Evolutionary conservation across 495 filamentous ascomycete species (phyloP).

Genomic region (Recurvomyces mirabilis): DNA sequence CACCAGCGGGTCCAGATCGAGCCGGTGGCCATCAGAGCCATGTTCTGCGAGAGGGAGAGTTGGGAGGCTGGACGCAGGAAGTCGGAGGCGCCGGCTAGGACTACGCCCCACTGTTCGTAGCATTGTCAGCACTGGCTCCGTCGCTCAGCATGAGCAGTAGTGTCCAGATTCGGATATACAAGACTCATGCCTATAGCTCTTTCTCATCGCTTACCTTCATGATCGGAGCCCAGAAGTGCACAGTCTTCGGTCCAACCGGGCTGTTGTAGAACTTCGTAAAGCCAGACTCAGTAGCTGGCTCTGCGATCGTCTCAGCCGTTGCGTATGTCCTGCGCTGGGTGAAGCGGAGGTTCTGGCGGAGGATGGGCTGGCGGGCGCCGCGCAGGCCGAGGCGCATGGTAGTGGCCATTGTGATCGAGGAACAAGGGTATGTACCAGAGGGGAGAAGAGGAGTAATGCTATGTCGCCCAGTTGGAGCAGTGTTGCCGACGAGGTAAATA

Average conservation of each 20-base stretch:
- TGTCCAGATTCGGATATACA: too few species aligned
- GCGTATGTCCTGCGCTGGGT: conserved; percentile 49
- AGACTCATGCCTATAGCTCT: too few species aligned
- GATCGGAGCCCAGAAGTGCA: conserved; percentile 97
- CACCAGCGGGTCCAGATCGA: conserved; percentile 98
- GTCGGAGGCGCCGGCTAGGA: conserved; percentile 84
- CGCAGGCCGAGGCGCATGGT: conserved; percentile 31
- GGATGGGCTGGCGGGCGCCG: conserved; percentile 37
- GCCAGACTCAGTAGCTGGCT: conserved; percentile 40
- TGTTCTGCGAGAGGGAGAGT: conserved; percentile 85
- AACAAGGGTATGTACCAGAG: not conserved
- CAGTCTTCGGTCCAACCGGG: conserved; percentile 81
- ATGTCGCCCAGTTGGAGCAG: not conserved
- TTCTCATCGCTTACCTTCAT: conserved; percentile 85
- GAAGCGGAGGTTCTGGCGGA: conserved; percentile 36
- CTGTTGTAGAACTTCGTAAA: conserved; percentile 74
- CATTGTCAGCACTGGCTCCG: too few species aligned
- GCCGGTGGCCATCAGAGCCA: conserved; percentile 77
- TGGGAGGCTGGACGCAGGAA: conserved; percentile 84
- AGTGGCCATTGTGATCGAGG: conserved; percentile 40
- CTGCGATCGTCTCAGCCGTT: conserved; percentile 42
- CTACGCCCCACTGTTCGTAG: conserved; percentile 62
- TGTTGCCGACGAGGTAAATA: not conserved
- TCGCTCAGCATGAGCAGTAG: too few species aligned
- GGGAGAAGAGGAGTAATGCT: not conserved